phyloP scores from a whole-genome alignment of 306 rosid species.

The Casuarina equisetifolia region DNA sequence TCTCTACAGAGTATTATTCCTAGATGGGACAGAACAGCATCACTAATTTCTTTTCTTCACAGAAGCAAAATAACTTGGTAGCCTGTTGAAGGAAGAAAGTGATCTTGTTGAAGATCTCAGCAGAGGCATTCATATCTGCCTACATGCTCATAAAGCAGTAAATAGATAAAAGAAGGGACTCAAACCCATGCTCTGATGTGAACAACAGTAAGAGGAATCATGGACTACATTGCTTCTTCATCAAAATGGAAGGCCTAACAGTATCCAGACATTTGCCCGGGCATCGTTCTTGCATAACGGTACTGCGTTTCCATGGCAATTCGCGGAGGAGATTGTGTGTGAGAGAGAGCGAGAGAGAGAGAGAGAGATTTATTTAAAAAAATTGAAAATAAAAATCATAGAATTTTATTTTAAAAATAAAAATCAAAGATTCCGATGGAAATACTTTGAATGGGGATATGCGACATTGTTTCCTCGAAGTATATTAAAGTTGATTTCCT shows the following conservation, averaged over 20 bases:
- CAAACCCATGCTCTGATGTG: background rate
- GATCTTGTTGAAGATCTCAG: background rate
- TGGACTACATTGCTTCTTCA: background rate
- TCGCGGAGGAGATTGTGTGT: no score
- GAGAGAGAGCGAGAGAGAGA: no score
- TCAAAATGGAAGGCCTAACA: background rate
- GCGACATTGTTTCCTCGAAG: no score
- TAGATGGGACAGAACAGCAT: background rate
- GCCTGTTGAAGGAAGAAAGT: background rate
- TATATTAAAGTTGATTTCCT: no score
- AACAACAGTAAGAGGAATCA: background rate
- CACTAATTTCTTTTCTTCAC: background rate
- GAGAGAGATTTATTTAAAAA: no score
- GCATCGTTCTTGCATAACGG: no score
- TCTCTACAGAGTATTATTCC: background rate
- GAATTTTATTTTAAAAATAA: no score
- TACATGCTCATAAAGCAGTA: background rate
- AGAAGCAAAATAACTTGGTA: background rate
- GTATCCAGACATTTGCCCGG: background rate
- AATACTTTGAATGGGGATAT: no score
- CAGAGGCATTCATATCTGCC: background rate
- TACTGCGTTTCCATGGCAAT: no score
- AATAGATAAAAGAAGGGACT: background rate
- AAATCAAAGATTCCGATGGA: no score
- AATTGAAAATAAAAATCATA: no score